A percentile compares a stretch with the other conserved stretches of the same genome.
Conservation (phyloP, 2,329 filamentous ascomycete genomes). For the Hypoxylon sp. region DNA sequence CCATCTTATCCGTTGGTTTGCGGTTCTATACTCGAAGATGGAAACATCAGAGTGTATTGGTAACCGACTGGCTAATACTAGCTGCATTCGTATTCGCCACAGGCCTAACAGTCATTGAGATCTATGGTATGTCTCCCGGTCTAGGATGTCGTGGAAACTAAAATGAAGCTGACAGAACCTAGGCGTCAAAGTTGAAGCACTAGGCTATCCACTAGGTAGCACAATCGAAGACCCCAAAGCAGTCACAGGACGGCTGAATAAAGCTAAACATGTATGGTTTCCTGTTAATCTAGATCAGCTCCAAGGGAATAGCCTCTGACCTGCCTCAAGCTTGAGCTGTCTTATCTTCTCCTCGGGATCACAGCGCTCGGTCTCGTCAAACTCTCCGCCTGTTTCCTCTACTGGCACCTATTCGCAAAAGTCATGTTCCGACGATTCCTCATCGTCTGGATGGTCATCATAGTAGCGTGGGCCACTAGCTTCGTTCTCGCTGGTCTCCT, state of each 20-base stretch:
- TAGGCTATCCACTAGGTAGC: background rate
- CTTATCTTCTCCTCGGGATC: conserved; percentile 3
- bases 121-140: conserved; percentile 2
- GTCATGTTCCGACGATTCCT: conserved; percentile 15
- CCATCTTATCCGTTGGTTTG: background rate
- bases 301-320: background rate
- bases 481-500: background rate
- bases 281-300: background rate
- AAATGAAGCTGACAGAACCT: background rate
- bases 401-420: conserved; percentile 21
- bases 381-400: conserved; percentile 16
- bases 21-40: background rate
- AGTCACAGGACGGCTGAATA: background rate
- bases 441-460: conserved; percentile 14
- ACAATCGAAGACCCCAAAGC: background rate
- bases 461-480: background rate
- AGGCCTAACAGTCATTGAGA: background rate
- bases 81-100: background rate
- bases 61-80: background rate
- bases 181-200: background rate
- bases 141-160: no score
- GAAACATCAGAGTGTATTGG: background rate
- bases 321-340: conserved; percentile 8
- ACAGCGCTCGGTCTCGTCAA: conserved; percentile 13
- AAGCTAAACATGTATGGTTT: background rate